Base-by-base conservation (phyloP, 805 yeast species). In the Zygosaccharomyces kombuchaensis region DNA sequence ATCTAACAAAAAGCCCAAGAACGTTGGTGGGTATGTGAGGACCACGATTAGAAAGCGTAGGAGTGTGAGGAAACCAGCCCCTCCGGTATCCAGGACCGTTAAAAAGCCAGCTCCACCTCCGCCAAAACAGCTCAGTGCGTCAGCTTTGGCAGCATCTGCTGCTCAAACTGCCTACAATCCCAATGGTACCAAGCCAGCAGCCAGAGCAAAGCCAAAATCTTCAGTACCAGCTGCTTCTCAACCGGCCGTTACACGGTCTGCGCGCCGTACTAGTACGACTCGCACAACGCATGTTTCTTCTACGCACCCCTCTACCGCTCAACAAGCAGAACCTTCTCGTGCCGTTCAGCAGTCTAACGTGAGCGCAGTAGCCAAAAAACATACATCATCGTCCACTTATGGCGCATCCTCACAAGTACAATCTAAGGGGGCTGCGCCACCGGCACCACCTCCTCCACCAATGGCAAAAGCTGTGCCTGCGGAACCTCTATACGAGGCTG, bases 401-500 rank as follows among this genome's bases (percentile, higher is more conserved):
- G 16, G 9, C 1, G 9, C 26, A 36, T 58, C 19, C 50, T 65
- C 38, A 52, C 40, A 30, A 14, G 36, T 22, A 2, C 63, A 40
- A 10, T 32, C 59, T 9, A 50, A 47, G 31, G 37, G 45, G 29
- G 48, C 51, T 26, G 49, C 48, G 13, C 80, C 80, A 1, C 82
- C 87, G 2, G 78, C 83, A 1, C 87, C 90, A 1, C 89, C 96
- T 6, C 89, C 95, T 0, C 84, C 88, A 4, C 83, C 89, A 1
- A 80, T 84, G 1, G 74, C 82, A 0, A 68, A 74, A 3, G 75
- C 77, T 2, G 69, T 73, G 45, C 85, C 89, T 1, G 73, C 81
- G 43, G 78, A 71, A 60, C 96, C 96, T 22, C 83, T 86, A 2
- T 93, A 73, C 64, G 81, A 80, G 57, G 98, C 95, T 0, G 78